Conservation (phyloP, 2,329 filamentous ascomycete genomes). For the Dothideomycetes sp. region DNA sequence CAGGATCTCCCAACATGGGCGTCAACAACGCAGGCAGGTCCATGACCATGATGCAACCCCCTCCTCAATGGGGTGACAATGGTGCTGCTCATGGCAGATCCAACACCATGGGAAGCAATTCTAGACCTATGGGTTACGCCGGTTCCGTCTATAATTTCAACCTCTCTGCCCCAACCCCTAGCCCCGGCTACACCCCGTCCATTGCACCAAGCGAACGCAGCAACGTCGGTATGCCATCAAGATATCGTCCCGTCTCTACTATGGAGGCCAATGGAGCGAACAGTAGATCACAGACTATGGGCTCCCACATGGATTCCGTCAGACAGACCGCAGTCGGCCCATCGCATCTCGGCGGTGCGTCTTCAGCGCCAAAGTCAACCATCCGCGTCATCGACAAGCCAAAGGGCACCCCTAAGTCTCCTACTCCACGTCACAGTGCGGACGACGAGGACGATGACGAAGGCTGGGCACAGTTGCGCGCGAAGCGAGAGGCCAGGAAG, state of each 20-base stretch:
- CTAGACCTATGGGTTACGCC: constrained; percentile 17
- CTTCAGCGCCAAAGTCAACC: constrained; percentile 15
- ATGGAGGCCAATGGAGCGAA: constrained; percentile 8
- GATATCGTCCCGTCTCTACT: constrained; percentile 82
- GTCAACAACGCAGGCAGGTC: constrained; percentile 38
- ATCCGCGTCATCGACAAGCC: constrained; percentile 26
- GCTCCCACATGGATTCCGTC: constrained; percentile 9
- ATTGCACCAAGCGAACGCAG: constrained; percentile 94
- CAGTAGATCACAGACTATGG: constrained; percentile 28
- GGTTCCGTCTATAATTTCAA: constrained; percentile 27
- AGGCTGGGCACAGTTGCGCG: constrained; percentile 23
- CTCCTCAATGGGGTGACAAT: constrained; percentile 19
- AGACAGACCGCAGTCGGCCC: constrained; percentile 1
- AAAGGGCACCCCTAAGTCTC: constrained; percentile 20
- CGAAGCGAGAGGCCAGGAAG: constrained; percentile 24
- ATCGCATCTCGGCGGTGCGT: constrained; percentile 6
- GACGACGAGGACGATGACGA: constrained; percentile 22
- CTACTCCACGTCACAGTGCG: constrained; percentile 4
- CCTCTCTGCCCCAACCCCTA: constrained; percentile 23
- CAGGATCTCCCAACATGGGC: constrained; percentile 21
- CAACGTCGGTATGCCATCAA: constrained; percentile 78
- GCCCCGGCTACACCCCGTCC: constrained; percentile 66
- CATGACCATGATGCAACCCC: constrained; percentile 74
- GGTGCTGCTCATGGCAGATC: constrained; percentile 15
- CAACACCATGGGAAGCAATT: constrained; percentile 17